Evolutionary conservation across 129 eudicot species (phyloP).

Genomic region (Chrysanthemum seticuspe): DNA sequence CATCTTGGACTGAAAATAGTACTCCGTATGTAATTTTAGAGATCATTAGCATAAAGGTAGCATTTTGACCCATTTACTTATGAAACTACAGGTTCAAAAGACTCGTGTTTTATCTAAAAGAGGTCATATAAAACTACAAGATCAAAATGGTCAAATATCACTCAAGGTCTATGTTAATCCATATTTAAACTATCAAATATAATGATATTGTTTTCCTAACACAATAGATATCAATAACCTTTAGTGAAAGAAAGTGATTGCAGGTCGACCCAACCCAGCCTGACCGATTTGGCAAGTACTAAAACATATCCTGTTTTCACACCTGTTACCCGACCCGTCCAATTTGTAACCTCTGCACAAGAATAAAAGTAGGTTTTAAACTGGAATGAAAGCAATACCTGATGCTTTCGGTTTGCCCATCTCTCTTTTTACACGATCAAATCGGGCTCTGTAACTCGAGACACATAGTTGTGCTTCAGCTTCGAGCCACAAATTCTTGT

Average conservation of each 20-base stretch:
- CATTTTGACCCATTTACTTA: not conserved
- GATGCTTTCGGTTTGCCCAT: conserved; percentile 41
- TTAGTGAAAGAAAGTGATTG: no score
- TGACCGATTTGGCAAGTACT: not conserved
- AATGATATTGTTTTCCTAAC: no score
- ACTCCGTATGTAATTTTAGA: not conserved
- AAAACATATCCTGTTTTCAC: no score
- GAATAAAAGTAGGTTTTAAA: not conserved
- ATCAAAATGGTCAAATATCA: no score
- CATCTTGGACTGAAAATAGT: conserved; percentile 21
- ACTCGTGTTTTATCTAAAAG: not conserved
- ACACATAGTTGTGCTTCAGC: conserved; percentile 84
- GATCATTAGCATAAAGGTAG: not conserved
- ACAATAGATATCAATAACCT: no score
- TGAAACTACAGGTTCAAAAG: not conserved
- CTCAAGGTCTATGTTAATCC: no score
- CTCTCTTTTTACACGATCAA: conserved; percentile 57
- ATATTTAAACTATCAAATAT: no score
- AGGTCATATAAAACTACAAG: not conserved
- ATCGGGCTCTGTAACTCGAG: conserved; percentile 60
- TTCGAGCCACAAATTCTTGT: conserved; percentile 85
- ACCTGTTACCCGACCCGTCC: not conserved
- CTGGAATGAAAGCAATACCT: conserved; percentile 22
- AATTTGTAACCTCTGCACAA: not conserved
- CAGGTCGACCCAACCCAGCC: not conserved